A percentile compares a stretch with the other conserved stretches of the same genome.
These are phyloP conservation scores for Phytophthora sp. DNA, from an alignment of 352 stramenopile genomes.

Conservation along the genomic window DNA sequence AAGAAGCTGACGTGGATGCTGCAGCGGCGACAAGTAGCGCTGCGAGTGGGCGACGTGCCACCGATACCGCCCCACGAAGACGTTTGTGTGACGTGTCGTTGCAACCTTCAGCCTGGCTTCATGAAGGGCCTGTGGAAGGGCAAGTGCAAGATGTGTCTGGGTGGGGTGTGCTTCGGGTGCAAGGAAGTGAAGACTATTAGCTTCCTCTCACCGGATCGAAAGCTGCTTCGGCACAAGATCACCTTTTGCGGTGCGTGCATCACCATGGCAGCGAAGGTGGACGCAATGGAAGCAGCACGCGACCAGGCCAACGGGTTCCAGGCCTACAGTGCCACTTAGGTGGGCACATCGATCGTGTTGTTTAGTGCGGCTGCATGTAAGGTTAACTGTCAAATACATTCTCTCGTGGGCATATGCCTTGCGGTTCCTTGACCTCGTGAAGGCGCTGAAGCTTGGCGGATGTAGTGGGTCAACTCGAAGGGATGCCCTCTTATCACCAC, in stretches of 20 bases:
- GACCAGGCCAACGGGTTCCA: slow-evolving; percentile 9
- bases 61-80: background rate
- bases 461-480: too few species aligned
- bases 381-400: background rate
- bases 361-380: background rate
- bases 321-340: background rate
- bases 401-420: too few species aligned
- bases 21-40: slow-evolving; percentile 14
- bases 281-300: slow-evolving; percentile 4
- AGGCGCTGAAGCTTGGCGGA: too few species aligned
- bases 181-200: slow-evolving; percentile 44
- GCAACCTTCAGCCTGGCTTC: slow-evolving; percentile 15
- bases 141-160: slow-evolving; percentile 39
- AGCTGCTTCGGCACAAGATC: slow-evolving; percentile 28
- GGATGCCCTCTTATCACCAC: too few species aligned
- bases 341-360: slow-evolving; percentile 1
- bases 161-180: slow-evolving; percentile 37
- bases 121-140: slow-evolving; percentile 16
- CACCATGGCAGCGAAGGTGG: slow-evolving; percentile 6
- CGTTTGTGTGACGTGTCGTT: slow-evolving; percentile 33
- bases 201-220: slow-evolving; percentile 37
- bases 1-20: slow-evolving; percentile 62
- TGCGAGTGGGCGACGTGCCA: slow-evolving; percentile 2
- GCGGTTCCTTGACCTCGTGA: too few species aligned
- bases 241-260: slow-evolving; percentile 23